A percentile compares a stretch with the other conserved stretches of the same genome.
These are phyloP conservation scores for Saitoella complicata DNA, from an alignment of 805 yeast genomes.

Conservation along the genomic window DNA sequence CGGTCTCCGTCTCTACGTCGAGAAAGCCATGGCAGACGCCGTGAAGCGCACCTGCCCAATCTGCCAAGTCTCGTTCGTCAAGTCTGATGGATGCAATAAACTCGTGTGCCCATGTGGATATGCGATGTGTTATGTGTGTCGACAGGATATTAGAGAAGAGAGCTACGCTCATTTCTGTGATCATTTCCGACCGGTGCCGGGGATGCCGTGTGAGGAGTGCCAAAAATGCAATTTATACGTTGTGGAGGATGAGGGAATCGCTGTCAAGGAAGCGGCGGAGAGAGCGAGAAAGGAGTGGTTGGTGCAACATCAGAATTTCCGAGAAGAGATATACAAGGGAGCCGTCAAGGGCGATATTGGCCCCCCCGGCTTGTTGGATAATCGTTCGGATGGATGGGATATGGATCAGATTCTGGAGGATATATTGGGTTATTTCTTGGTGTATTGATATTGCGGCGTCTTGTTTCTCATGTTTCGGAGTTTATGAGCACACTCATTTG, in stretches of 20 bases:
- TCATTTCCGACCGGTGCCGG: constrained; percentile 11
- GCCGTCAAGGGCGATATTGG: no score
- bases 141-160: constrained; percentile 10
- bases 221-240: constrained; percentile 13
- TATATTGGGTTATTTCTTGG: no score
- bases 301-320: no score
- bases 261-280: constrained; percentile 11
- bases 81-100: constrained; percentile 13
- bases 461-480: no score
- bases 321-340: no score
- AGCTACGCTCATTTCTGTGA: constrained; percentile 11
- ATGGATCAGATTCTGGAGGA: no score
- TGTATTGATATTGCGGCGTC: no score
- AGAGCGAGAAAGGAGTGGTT: constrained; percentile 9
- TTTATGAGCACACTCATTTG: no score
- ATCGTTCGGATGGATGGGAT: no score
- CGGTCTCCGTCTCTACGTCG: constrained; percentile 9
- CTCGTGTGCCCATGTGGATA: constrained; percentile 13
- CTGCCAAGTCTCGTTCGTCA: constrained; percentile 11
- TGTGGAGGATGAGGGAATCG: constrained; percentile 10
- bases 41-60: constrained; percentile 13
- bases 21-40: constrained; percentile 13
- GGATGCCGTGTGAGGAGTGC: constrained; percentile 11
- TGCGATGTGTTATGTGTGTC: constrained; percentile 12
- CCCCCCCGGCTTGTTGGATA: no score